These are phyloP conservation scores for Pleomassaria siparia DNA, from an alignment of 2,329 filamentous ascomycete genomes.

Conservation along the genomic window DNA sequence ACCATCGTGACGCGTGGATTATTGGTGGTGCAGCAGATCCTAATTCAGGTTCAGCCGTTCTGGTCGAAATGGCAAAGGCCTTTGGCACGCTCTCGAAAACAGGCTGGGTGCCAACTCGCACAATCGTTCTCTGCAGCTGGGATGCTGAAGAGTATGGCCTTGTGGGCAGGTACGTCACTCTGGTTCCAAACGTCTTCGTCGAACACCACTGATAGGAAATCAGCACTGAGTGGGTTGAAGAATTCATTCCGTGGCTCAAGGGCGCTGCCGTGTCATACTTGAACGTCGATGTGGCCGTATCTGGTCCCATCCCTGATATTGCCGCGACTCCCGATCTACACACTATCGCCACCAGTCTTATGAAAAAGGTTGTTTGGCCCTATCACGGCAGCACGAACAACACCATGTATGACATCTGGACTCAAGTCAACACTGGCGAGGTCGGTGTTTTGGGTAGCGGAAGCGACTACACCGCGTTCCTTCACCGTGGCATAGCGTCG, in stretches of 20 bases:
- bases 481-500: slow-evolving; percentile 47
- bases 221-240: slow-evolving; percentile 54
- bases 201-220: slow-evolving; percentile 12
- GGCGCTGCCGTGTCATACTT: slow-evolving; percentile 51
- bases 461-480: slow-evolving; percentile 51
- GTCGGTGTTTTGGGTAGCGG: slow-evolving; percentile 50
- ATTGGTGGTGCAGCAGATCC: slow-evolving; percentile 56
- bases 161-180: slow-evolving; percentile 30
- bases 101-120: slow-evolving; percentile 56
- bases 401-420: slow-evolving; percentile 52
- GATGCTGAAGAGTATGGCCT: slow-evolving; percentile 47
- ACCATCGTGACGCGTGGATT: slow-evolving; percentile 59
- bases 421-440: slow-evolving; percentile 31
- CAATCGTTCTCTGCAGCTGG: slow-evolving; percentile 50
- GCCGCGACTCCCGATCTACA: slow-evolving; percentile 47
- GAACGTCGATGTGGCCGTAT: slow-evolving; percentile 54
- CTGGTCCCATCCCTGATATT: slow-evolving; percentile 45
- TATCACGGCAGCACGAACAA: slow-evolving; percentile 40
- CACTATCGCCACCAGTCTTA: slow-evolving; percentile 32
- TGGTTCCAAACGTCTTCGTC: background rate
- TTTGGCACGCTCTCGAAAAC: slow-evolving; percentile 50
- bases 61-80: slow-evolving; percentile 54
- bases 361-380: slow-evolving; percentile 48
- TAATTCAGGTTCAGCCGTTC: slow-evolving; percentile 53
- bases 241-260: slow-evolving; percentile 52